Base-by-base conservation (phyloP, 495 filamentous ascomycete species). In the Emericellopsis terricola region DNA sequence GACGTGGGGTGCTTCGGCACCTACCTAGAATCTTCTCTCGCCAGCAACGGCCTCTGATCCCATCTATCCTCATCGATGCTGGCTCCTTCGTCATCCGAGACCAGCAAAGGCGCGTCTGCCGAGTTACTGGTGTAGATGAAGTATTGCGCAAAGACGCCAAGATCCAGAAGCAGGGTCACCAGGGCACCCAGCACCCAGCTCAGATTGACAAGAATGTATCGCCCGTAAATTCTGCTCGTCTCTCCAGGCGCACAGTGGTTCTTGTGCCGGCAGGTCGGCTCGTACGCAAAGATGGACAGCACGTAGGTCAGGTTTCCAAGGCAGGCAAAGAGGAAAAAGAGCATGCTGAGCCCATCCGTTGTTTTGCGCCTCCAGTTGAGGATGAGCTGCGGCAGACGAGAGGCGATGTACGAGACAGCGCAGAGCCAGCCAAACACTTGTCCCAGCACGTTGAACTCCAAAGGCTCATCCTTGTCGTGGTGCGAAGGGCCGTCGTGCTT, bases 311-410 rank as follows among this genome's bases (percentile, higher is more conserved):
- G 43, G 46, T 97, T 97, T 2, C 89, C 89, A 15, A 94, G 67
- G 50, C 85, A 94, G 6, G 87, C 89, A 48, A 97, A 97, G 13
- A 96, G 58, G 59, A 97, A 97, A 60, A 97, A 97, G 0, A 97
- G 61, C 44, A 93, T 64, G 14, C 78, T 84, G 4, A 97, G 73
- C 2, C 87, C 89, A 19, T 94, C 86, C 1, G 85, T 94, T 19
- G 72, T 79, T 52, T 89, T 93, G 26, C 89, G 74, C 1, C 76
- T 68, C 54, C 77, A 87, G 49, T 97, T 97, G 19, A 94, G 69
- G 3, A 94, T 57, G 6, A 97, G 61, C 52, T 97, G 89, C 0
- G 89, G 89, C 8, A 94, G 47, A 4, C 89, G 73, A 0, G 76
- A 84, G 15, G 81, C 84, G 10, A 96, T 77, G 46, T 97, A 97